phyloP scores from a whole-genome alignment of 441 rosid species.

The Dalechampia spathulata region DNA sequence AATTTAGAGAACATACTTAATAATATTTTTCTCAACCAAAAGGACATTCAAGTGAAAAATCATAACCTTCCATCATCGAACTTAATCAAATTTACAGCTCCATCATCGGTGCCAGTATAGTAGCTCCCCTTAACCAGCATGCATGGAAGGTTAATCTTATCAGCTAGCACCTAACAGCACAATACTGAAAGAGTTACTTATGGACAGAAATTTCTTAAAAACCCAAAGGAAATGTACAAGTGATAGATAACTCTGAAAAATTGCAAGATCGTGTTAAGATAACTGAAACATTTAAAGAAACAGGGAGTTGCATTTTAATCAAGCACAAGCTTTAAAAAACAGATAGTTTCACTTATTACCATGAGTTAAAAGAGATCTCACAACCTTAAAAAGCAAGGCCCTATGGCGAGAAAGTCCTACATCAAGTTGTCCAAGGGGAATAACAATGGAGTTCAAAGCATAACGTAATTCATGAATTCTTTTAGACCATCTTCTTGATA shows the following conservation, averaged over 20 bases:
- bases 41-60: background rate
- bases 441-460: constrained; percentile 53
- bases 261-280: constrained; percentile 5
- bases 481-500: constrained; percentile 61
- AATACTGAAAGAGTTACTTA: constrained; percentile 6
- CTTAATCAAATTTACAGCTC: constrained; percentile 84
- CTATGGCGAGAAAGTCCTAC: constrained; percentile 96
- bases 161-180: constrained; percentile 76
- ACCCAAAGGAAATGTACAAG: background rate
- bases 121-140: constrained; percentile 95
- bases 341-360: constrained; percentile 7
- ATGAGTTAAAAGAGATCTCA: constrained; percentile 9
- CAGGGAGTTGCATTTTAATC: background rate
- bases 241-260: no score
- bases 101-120: constrained; percentile 98
- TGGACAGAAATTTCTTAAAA: background rate
- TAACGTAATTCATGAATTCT: constrained; percentile 55
- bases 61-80: constrained; percentile 68
- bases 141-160: constrained; percentile 82
- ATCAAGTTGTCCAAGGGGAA: constrained; percentile 86
- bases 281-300: background rate
- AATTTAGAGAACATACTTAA: background rate
- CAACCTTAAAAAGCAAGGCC: constrained; percentile 97
- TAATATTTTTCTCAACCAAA: background rate
- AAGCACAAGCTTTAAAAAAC: background rate